phyloP scores from a whole-genome alignment of 106 monocot species.

The Apostasia ramifera region DNA sequence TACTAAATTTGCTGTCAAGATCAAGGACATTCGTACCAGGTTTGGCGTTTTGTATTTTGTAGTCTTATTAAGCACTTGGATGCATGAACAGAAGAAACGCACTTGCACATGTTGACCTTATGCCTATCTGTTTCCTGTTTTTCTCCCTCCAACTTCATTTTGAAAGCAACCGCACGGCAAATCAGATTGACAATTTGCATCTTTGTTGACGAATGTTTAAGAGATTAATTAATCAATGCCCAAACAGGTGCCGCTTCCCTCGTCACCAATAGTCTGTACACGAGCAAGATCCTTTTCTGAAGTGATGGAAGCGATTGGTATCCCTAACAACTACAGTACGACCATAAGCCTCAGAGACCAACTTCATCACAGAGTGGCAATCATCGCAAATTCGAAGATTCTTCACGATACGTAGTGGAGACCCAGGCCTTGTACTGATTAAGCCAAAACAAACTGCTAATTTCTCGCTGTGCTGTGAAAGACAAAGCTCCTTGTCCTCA shows the following conservation, averaged over 20 bases:
- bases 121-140: no score
- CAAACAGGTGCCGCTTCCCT: not conserved
- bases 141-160: not conserved
- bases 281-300: constrained; percentile 51
- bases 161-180: not conserved
- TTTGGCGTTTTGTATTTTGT: not conserved
- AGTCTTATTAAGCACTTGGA: not conserved
- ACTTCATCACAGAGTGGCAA: constrained; percentile 63
- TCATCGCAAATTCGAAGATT: constrained; percentile 69
- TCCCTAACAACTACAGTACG: constrained; percentile 49
- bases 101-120: not conserved
- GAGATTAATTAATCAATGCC: not conserved
- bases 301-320: constrained; percentile 57
- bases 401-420: constrained; percentile 39
- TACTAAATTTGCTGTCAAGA: not conserved
- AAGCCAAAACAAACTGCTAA: constrained; percentile 61
- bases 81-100: not conserved
- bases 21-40: not conserved
- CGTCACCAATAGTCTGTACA: constrained; percentile 63
- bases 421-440: constrained; percentile 33
- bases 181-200: not conserved
- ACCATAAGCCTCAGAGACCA: constrained; percentile 40
- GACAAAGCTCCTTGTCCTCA: constrained; percentile 49
- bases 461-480: constrained; percentile 63
- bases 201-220: no score